Evolutionary conservation across 164 flowering plant species (phyloP), one percentile per base, ranked within the genome.

Genomic region (Sedum album): DNA sequence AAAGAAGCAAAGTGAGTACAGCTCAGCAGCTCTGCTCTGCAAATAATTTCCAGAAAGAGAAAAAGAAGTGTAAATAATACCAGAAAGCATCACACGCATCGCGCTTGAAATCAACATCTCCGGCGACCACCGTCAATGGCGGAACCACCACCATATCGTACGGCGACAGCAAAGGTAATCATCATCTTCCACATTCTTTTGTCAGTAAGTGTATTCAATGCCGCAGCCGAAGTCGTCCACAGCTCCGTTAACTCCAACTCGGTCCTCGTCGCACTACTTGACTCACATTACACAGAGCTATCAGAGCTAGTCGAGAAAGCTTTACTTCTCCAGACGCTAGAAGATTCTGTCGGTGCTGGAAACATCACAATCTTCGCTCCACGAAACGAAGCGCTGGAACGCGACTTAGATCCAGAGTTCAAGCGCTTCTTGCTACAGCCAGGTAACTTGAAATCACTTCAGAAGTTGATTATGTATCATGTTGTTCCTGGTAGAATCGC

Each of bases 291-390:
- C 79, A 84, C 93, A 1, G 90, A 86, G 68, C 76, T 88, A 8
- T 77, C 90, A 3, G 93, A 88, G 76, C 85, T 88, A 18, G 86
- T 88, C 11, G 93, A 86, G 70, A 88, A 86, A 35, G 88, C 86
- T 17, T 82, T 85, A 2, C 76, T 85, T 4, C 44, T 85, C 0
- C 86, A 76, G 20, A 79, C 81, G 9, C 84, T 85, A 0, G 87
- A 85, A 64, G 78, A 80, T 1, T 76, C 82, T 2, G 82, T 85
- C 36, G 76, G 78, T 6, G 66, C 66, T 17, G 79, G 78, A 69
- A 85, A 85, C 38, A 69, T 85, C 70, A 83, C 89, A 75, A 78
- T 85, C 48, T 82, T 85, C 66, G 86, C 89, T 0, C 89, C 86
- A 0, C 70, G 35, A 8, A 83, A 85, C 55, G 83, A 82, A 15